These are phyloP conservation scores for Paramecium pentaurelia DNA, from an alignment of 73 alveolate species.

Conservation along the genomic window DNA sequence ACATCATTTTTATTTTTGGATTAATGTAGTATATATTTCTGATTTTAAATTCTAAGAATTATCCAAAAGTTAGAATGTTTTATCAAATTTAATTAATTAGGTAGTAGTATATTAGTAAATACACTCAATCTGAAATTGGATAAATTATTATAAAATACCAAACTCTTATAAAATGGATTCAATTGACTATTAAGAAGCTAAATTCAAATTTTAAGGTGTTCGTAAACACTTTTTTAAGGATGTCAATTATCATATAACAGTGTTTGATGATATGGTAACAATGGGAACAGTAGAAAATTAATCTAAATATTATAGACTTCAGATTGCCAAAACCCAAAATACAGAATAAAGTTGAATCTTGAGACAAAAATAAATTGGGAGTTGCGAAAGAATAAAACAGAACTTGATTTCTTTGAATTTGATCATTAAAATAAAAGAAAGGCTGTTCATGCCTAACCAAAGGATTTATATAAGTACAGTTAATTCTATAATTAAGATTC, in stretches of 20 bases:
- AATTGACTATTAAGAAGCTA: not conserved
- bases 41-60: not conserved
- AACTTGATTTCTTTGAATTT: not conserved
- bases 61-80: not conserved
- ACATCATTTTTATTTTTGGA: not conserved
- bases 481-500: not conserved
- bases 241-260: not conserved
- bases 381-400: not conserved
- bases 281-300: not conserved
- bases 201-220: not conserved
- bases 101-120: not conserved
- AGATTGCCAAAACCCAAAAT: not conserved
- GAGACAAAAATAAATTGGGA: not conserved
- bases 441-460: conserved; percentile 3
- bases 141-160: not conserved
- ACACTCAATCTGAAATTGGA: not conserved
- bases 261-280: not conserved
- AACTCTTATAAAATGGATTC: not conserved
- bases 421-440: not conserved
- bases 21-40: not conserved
- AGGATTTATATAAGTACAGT: not conserved
- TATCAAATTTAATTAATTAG: not conserved
- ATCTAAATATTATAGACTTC: not conserved
- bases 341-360: not conserved
- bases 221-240: not conserved